These are phyloP conservation scores for Ulmus americana DNA, from an alignment of 331 rosid species.

Conservation along the genomic window DNA sequence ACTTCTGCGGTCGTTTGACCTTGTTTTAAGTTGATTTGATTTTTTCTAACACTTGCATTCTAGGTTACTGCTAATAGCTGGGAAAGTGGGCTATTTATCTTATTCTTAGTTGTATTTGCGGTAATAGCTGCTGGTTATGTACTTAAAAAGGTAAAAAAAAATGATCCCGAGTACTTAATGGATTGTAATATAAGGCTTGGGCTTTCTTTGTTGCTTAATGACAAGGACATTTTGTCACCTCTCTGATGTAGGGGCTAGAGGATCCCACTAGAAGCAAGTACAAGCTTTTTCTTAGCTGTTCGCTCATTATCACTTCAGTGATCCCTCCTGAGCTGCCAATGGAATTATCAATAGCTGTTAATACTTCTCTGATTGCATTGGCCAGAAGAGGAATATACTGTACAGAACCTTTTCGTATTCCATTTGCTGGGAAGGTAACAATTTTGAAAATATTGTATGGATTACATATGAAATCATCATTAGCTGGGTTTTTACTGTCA, in stretches of 20 bases:
- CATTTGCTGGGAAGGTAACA: slow-evolving; percentile 97
- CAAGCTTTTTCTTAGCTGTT: slow-evolving; percentile 93
- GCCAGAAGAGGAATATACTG: slow-evolving; percentile 93
- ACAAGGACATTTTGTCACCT: not conserved
- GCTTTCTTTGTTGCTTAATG: slow-evolving; percentile 26
- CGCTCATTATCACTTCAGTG: slow-evolving; percentile 97
- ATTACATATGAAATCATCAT: too few relatives aligned
- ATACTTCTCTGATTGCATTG: slow-evolving; percentile 94
- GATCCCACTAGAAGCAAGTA: slow-evolving; percentile 99
- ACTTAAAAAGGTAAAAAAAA: slow-evolving; percentile 64
- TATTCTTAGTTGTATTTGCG: slow-evolving; percentile 90
- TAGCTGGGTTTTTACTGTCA: too few relatives aligned
- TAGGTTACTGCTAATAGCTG: slow-evolving; percentile 99
- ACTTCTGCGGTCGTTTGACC: slow-evolving; percentile 7
- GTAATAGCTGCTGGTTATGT: slow-evolving; percentile 98
- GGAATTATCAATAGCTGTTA: slow-evolving; percentile 98
- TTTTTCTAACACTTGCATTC: slow-evolving; percentile 11
- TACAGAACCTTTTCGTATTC: slow-evolving; percentile 96
- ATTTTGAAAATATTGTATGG: not conserved
- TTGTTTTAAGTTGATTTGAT: not conserved
- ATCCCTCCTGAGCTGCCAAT: slow-evolving; percentile 99
- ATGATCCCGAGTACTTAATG: slow-evolving; percentile 12
- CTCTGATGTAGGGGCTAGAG: slow-evolving; percentile 71
- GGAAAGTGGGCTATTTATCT: slow-evolving; percentile 96
- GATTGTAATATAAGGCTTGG: slow-evolving; percentile 20